These are phyloP conservation scores for Cladosporium sp. DNA, from an alignment of 2,329 filamentous ascomycete species.

Conservation along the genomic window DNA sequence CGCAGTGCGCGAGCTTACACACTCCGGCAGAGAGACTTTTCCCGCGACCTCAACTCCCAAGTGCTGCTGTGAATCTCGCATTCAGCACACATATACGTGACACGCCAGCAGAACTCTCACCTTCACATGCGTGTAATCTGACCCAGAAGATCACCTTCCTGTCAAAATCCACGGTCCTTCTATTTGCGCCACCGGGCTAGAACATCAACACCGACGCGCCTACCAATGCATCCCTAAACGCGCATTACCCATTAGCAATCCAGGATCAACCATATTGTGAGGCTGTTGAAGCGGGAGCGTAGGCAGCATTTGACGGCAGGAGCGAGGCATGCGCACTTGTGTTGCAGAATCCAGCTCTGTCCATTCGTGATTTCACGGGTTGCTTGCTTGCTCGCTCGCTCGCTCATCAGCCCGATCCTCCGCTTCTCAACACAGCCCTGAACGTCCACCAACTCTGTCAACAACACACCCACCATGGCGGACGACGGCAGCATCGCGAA, in stretches of 20 bases:
- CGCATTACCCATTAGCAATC: background rate
- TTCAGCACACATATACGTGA: background rate
- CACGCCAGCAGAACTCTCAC: conserved; percentile 1
- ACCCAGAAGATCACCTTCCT: background rate
- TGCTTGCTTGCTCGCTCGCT: conserved; percentile 14
- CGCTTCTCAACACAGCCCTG: conserved; percentile 14
- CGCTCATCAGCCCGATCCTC: conserved; percentile 13
- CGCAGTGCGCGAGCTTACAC: background rate
- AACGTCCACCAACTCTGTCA: conserved; percentile 8
- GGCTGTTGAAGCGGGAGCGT: background rate
- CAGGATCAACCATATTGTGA: no score
- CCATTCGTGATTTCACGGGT: conserved; percentile 15
- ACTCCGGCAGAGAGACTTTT: background rate
- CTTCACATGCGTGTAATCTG: conserved; percentile 2
- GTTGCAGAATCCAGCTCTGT: background rate
- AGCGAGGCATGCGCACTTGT: conserved; percentile 6
- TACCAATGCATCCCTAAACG: conserved; percentile 8
- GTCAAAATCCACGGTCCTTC: background rate
- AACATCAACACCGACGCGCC: background rate
- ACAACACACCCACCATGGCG: conserved; percentile 32
- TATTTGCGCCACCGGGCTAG: background rate
- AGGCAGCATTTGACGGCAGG: background rate
- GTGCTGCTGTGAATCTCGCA: background rate
- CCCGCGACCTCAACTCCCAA: background rate
- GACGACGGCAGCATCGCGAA: conserved; percentile 30